phyloP scores from a whole-genome alignment of 306 rosid species.

The Calophaca sinica region DNA sequence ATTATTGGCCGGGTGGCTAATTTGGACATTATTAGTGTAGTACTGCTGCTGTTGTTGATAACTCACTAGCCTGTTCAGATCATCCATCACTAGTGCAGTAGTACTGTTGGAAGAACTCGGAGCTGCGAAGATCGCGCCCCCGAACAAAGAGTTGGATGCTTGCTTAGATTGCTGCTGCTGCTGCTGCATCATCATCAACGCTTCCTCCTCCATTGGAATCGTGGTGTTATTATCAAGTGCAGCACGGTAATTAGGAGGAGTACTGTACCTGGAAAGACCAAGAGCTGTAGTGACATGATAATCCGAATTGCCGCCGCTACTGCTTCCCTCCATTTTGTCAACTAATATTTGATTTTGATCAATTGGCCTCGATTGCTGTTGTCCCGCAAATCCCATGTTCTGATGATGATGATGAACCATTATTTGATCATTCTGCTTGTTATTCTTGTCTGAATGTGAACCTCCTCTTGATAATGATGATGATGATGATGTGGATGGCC shows the following conservation, averaged over 20 bases:
- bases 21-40: constrained; percentile 48
- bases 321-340: background rate
- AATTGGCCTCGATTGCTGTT: background rate
- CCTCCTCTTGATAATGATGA: background rate
- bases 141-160: too few relatives aligned
- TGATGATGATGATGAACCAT: constrained; percentile 47
- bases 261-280: constrained; percentile 68
- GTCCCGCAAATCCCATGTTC: constrained; percentile 11
- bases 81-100: constrained; percentile 58
- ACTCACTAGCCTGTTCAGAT: constrained; percentile 72
- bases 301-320: background rate
- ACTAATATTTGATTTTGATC: background rate
- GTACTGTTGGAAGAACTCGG: background rate
- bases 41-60: constrained; percentile 61
- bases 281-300: constrained; percentile 53
- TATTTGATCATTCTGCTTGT: background rate
- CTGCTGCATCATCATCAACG: constrained; percentile 55
- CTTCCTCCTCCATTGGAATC: constrained; percentile 51
- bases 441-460: background rate
- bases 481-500: constrained; percentile 52
- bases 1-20: constrained; percentile 32
- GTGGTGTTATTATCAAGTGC: background rate
- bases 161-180: constrained; percentile 27
- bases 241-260: background rate
- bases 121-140: background rate